Evolutionary conservation across 2,329 filamentous ascomycete species (phyloP).

Genomic region (Boeremia lycopersici): DNA sequence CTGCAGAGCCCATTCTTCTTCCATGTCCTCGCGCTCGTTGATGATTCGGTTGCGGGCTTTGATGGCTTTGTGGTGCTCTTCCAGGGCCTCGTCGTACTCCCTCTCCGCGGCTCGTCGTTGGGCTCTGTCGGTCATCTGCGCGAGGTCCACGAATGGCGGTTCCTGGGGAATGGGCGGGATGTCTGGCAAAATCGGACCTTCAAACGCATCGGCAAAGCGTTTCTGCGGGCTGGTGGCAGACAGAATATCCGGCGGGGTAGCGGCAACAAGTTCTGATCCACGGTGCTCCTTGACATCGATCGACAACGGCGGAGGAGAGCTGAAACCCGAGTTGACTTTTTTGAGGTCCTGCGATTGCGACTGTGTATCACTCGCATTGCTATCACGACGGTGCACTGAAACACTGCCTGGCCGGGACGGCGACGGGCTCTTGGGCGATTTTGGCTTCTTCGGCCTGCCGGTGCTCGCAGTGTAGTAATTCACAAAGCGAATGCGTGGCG

Average conservation of each 20-base stretch:
- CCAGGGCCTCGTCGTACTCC: slow-evolving; percentile 66
- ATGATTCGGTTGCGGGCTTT: slow-evolving; percentile 71
- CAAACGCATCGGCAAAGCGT: not conserved
- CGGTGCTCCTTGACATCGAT: slow-evolving; percentile 56
- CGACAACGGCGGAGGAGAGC: slow-evolving; percentile 48
- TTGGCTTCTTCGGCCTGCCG: slow-evolving; percentile 62
- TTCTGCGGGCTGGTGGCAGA: slow-evolving; percentile 24
- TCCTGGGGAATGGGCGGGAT: slow-evolving; percentile 60
- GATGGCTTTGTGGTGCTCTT: slow-evolving; percentile 68
- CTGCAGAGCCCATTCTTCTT: slow-evolving; percentile 53
- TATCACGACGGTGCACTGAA: slow-evolving; percentile 5
- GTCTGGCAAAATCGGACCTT: slow-evolving; percentile 49
- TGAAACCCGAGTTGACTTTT: not conserved
- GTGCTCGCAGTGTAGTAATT: slow-evolving; percentile 92
- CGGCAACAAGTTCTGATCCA: slow-evolving; percentile 42
- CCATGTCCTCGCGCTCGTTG: slow-evolving; percentile 65
- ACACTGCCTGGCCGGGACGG: slow-evolving; percentile 6
- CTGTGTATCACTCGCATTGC: slow-evolving; percentile 17
- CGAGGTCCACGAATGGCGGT: slow-evolving; percentile 63
- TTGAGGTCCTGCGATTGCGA: slow-evolving; percentile 14
- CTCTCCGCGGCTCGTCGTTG: slow-evolving; percentile 72
- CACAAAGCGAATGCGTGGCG: slow-evolving; percentile 72
- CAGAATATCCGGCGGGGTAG: slow-evolving; percentile 36
- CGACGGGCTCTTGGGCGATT: slow-evolving; percentile 28
- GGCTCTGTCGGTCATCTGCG: slow-evolving; percentile 66